Percentiles rank a stretch among this genome's conserved stretches.
phyloP scores from a whole-genome alignment of 2,329 filamentous ascomycete species.

The Penicillium brasilianum region DNA sequence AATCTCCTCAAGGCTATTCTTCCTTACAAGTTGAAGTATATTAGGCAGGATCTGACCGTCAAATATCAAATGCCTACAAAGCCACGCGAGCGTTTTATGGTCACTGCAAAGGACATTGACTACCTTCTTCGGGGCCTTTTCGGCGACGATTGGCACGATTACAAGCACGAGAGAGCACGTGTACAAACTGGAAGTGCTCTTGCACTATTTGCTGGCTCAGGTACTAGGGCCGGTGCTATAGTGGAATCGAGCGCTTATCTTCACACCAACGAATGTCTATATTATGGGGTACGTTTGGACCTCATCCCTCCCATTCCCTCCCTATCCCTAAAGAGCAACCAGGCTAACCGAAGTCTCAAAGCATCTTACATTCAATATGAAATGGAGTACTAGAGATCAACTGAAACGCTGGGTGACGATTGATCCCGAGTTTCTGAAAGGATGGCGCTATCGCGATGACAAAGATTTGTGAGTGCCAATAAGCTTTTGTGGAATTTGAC shows the following conservation, averaged over 20 bases:
- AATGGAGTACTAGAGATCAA: background rate
- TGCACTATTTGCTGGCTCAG: background rate
- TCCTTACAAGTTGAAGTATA: background rate
- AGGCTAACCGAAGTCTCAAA: background rate
- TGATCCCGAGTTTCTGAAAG: slow-evolving; percentile 1
- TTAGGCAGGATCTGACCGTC: background rate
- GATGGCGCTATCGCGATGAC: background rate
- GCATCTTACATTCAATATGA: background rate
- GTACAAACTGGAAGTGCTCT: background rate
- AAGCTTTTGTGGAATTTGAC: background rate
- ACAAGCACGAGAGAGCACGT: slow-evolving; percentile 14
- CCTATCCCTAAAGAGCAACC: background rate
- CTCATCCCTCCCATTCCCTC: background rate
- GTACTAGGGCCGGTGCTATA: background rate
- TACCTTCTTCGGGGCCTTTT: slow-evolving; percentile 11
- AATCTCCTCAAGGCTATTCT: background rate
- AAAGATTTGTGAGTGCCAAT: background rate
- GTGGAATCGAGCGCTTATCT: background rate
- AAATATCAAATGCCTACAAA: background rate
- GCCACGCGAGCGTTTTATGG: background rate
- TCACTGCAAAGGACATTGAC: slow-evolving; percentile 25
- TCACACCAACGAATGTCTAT: background rate
- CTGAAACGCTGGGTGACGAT: background rate
- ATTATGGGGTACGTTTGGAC: background rate
- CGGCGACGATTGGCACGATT: slow-evolving; percentile 16